A percentile compares a stretch with the other conserved stretches of the same genome.
Evolutionary conservation across 257 asterid species (phyloP).

Genomic region (Fraxinus cuspidata): DNA sequence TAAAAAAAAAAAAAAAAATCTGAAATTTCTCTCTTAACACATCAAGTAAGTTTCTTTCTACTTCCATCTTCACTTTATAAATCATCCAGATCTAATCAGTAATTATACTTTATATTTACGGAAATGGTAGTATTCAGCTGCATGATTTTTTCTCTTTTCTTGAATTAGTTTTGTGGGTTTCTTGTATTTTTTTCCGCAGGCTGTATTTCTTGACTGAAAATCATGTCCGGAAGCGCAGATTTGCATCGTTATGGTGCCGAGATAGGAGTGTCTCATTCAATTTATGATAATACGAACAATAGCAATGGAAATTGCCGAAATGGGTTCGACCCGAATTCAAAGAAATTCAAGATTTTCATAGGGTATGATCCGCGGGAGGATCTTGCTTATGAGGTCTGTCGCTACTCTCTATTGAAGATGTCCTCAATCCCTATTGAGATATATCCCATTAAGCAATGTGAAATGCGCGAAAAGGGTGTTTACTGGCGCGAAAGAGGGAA

Average conservation of each 20-base stretch:
- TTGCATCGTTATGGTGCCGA: slow-evolving; percentile 22
- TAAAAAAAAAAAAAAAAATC: neutral
- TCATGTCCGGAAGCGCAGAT: slow-evolving; percentile 25
- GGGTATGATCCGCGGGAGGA: slow-evolving; percentile 85
- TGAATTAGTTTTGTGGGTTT: slow-evolving; percentile 10
- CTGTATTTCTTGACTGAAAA: slow-evolving; percentile 13
- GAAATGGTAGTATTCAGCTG: neutral
- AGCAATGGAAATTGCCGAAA: slow-evolving; percentile 13
- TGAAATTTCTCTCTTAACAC: neutral
- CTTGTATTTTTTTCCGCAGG: neutral
- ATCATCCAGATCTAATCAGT: slow-evolving; percentile 30
- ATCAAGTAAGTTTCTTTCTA: neutral
- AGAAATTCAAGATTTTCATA: slow-evolving; percentile 59
- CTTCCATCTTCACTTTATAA: neutral
- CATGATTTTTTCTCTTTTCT: neutral
- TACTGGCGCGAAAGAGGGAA: slow-evolving; percentile 86
- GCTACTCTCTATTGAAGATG: slow-evolving; percentile 57
- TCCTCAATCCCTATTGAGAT: slow-evolving; percentile 78
- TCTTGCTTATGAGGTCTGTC: slow-evolving; percentile 78
- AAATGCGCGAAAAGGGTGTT: slow-evolving; percentile 57
- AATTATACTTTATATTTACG: slow-evolving; percentile 17
- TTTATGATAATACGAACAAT: slow-evolving; percentile 24
- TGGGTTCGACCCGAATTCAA: slow-evolving; percentile 15
- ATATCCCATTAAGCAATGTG: slow-evolving; percentile 71
- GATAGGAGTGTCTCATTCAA: slow-evolving; percentile 17